A percentile compares a stretch with the other conserved stretches of the same genome.
Evolutionary conservation across 2,329 filamentous ascomycete species (phyloP).

Genomic region (Colletotrichum chlorophyti): DNA sequence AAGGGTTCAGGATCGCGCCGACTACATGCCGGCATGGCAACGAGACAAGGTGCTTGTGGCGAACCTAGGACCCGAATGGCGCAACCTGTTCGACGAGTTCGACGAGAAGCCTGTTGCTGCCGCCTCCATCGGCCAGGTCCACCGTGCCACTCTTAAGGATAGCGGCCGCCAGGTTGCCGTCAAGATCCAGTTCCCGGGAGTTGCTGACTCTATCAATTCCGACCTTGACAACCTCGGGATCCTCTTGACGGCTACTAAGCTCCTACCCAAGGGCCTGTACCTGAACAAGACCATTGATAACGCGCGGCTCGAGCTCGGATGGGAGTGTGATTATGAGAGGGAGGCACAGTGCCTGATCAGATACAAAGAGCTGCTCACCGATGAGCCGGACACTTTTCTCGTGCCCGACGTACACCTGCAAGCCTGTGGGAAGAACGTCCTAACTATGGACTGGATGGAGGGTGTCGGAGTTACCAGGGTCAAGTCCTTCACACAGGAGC

Average conservation of each 20-base stretch:
- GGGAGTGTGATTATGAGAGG: constrained; percentile 95
- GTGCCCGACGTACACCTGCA: constrained; percentile 81
- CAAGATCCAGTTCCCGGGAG: constrained; percentile 97
- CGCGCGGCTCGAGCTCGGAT: constrained; percentile 86
- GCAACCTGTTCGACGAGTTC: constrained; percentile 81
- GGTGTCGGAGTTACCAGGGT: constrained; percentile 87
- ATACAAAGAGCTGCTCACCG: constrained; percentile 79
- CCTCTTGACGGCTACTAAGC: constrained; percentile 85
- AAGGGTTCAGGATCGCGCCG: constrained; percentile 92
- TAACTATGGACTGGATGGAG: constrained; percentile 92
- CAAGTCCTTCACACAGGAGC: constrained; percentile 75
- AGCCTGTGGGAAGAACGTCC: constrained; percentile 83
- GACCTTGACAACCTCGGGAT: constrained; percentile 93
- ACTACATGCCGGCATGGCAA: constrained; percentile 97
- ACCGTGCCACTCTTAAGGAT: constrained; percentile 80
- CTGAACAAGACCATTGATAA: constrained; percentile 98
- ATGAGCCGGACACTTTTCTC: constrained; percentile 75
- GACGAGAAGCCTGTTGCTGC: constrained; percentile 93
- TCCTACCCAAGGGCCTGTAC: constrained; percentile 90
- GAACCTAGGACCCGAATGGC: constrained; percentile 86
- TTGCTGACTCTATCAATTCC: constrained; percentile 94
- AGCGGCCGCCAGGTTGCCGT: constrained; percentile 83
- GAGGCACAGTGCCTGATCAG: constrained; percentile 82
- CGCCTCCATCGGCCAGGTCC: constrained; percentile 96
- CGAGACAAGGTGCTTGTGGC: constrained; percentile 80